Conservation (phyloP, 2,329 filamentous ascomycete genomes). For the Tolypocladium endophyticum region DNA sequence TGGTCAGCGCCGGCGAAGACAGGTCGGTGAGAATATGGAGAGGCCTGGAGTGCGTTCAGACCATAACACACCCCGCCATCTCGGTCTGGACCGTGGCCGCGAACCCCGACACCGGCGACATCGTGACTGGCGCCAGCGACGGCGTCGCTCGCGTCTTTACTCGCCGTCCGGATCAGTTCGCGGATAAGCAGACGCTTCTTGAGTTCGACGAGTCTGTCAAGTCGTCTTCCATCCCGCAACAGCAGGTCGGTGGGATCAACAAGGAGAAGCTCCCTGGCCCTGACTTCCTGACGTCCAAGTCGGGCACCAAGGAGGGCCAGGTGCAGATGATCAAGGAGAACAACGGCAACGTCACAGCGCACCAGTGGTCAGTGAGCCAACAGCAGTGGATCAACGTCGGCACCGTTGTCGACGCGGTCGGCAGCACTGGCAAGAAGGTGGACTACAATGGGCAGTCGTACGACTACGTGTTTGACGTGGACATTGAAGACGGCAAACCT, state of each 20-base stretch:
- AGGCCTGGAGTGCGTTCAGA: conserved; percentile 74
- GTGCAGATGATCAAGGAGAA: conserved; percentile 81
- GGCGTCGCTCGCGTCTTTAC: conserved; percentile 78
- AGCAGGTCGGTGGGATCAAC: conserved; percentile 74
- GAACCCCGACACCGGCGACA: conserved; percentile 73
- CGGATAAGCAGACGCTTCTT: conserved; percentile 55
- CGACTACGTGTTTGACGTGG: conserved; percentile 93
- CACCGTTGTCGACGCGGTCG: conserved; percentile 85
- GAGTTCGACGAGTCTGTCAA: conserved; percentile 77
- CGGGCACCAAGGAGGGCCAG: conserved; percentile 92
- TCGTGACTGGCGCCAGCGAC: conserved; percentile 89
- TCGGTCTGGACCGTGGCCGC: conserved; percentile 92
- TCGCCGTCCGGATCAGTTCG: conserved; percentile 56
- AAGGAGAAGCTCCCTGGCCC: conserved; percentile 86
- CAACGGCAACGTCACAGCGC: conserved; percentile 73
- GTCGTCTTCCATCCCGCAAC: conserved; percentile 75
- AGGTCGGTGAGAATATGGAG: conserved; percentile 88
- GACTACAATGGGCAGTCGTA: conserved; percentile 78
- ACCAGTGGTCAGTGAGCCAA: conserved; percentile 69
- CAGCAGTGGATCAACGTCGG: conserved; percentile 79
- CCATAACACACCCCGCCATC: conserved; percentile 92
- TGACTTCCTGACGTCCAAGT: conserved; percentile 71
- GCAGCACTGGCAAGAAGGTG: conserved; percentile 69
- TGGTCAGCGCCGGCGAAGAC: conserved; percentile 89
- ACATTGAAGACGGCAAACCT: conserved; percentile 90